Conservation (phyloP, 257 asterid species). For the Rauvolfia tetraphylla region DNA sequence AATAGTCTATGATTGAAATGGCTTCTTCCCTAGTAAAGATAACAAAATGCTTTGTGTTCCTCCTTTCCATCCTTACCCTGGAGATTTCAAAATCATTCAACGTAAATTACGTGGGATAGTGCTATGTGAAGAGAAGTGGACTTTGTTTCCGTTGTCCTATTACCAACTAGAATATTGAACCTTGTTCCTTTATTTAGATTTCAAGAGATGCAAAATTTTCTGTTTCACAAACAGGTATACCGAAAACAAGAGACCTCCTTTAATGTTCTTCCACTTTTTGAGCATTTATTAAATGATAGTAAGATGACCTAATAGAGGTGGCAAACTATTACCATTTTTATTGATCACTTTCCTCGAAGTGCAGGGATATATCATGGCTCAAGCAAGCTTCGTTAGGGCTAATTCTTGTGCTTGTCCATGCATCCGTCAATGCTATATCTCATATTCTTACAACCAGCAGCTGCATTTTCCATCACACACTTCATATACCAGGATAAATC, state of each 20-base stretch:
- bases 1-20: neutral
- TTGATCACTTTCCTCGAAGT: constrained; percentile 3
- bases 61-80: neutral
- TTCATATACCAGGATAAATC: constrained; percentile 32
- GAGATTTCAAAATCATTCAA: neutral
- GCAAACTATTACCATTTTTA: neutral
- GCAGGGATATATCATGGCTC: constrained; percentile 61
- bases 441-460: constrained; percentile 34
- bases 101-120: neutral
- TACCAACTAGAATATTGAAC: neutral
- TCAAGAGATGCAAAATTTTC: neutral
- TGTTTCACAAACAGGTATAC: neutral
- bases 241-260: neutral
- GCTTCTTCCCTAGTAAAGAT: neutral
- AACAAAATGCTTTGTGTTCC: neutral
- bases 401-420: constrained; percentile 27
- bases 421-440: constrained; percentile 27
- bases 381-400: constrained; percentile 37
- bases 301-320: neutral
- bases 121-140: neutral
- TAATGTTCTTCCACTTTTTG: neutral
- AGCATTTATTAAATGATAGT: neutral
- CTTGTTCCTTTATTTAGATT: neutral
- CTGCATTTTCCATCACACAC: constrained; percentile 34
- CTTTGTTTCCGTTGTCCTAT: neutral